These are phyloP conservation scores for Acanthamoeba royreba DNA, from an alignment of 208 protist species.

Conservation along the genomic window DNA sequence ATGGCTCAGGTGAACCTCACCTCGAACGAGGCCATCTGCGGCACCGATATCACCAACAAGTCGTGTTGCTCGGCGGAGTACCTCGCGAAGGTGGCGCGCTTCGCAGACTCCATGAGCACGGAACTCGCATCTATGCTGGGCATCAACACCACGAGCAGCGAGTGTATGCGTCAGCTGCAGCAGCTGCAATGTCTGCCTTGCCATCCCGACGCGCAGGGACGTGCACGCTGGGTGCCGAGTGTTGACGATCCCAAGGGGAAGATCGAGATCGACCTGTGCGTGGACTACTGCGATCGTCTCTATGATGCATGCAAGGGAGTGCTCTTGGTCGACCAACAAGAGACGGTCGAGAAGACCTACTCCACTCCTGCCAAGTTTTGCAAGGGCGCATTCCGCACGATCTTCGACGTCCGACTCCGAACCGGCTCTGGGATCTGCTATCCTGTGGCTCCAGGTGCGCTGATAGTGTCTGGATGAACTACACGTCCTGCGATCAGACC, in stretches of 20 bases:
- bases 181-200: not conserved
- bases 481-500: too few relatives aligned
- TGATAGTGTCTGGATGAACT: not conserved
- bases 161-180: not conserved
- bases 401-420: not conserved
- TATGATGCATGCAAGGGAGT: not conserved
- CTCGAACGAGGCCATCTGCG: not conserved
- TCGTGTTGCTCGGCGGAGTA: not conserved
- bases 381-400: not conserved
- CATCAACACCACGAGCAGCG: not conserved
- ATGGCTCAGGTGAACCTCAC: not conserved
- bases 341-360: not conserved
- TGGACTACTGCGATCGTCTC: not conserved
- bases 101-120: not conserved
- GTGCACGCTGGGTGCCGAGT: not conserved
- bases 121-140: not conserved
- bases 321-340: not conserved
- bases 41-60: not conserved
- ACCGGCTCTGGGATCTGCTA: not conserved
- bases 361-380: not conserved
- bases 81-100: not conserved
- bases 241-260: not conserved
- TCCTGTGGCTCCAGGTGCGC: not conserved
- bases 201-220: not conserved
- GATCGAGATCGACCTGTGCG: not conserved